Base-by-base conservation (phyloP, 2,329 filamentous ascomycete species). In the Hypoxylon sp. region DNA sequence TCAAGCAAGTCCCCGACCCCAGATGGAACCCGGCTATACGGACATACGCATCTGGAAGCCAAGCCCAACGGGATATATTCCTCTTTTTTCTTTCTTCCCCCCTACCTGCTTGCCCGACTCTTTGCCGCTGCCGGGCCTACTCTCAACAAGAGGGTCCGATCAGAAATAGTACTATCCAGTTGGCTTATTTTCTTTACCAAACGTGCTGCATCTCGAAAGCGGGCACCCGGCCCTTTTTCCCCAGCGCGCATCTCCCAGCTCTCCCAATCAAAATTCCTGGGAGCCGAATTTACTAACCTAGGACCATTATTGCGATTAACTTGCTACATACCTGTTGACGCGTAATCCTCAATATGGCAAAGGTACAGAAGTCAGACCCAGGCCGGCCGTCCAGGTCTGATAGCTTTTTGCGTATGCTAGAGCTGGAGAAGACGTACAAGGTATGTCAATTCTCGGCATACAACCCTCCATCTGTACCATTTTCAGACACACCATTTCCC, bases 321-420 rank as follows among this genome's bases (percentile, higher is more conserved):
- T 52, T 61, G 54, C 63, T 65, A 53, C 57, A 60, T 36, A 42
- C 50, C 32, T 48, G 54, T 68, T 64, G 71, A 74, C 73, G 73
- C 72, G 73, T 73, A 74, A 75, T 68, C 73, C 70, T 68, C 70
- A 76, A 73, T 74, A 77, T 77, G 75, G 70, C 71, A 51, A 74
- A 70, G 57, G 72, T 71, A 68, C 69, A 72, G 67, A 72, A 70
- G 42, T 58, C 73, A 61, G 69, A 70, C 48, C 58, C 70, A 45
- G 75, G 67, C 61, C 56, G 66, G 38, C 70, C 70, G 14, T 70
- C 77, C 53, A 78, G 79, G 70, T 79, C 80, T 66, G 81, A 82
- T 72, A 86, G 82, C 74, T 82, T 88, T 68, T 81, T 87, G 74
- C 81, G 80, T 63, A 88, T 89, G 86, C 79, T 88, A 50, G 85